Evolutionary conservation across 2,329 filamentous ascomycete species (phyloP).

Genomic region (Sarocladium kiliense): DNA sequence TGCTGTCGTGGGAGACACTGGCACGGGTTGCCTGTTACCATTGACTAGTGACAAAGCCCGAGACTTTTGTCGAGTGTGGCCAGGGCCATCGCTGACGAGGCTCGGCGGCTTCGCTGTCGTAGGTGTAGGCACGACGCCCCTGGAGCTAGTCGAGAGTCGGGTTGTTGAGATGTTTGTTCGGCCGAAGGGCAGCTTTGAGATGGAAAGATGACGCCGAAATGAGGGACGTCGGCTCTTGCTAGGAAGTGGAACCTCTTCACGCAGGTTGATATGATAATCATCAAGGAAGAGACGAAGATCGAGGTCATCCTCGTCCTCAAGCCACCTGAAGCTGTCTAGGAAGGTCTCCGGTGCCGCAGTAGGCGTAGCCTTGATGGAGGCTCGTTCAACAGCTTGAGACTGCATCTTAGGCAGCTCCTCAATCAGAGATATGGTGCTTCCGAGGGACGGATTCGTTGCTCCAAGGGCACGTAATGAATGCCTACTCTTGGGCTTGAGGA

Average conservation of each 20-base stretch:
- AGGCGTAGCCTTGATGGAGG: constrained; percentile 14
- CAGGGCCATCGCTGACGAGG: constrained; percentile 2
- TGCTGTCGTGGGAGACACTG: constrained; percentile 47
- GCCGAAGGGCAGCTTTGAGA: constrained; percentile 57
- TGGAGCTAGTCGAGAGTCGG: not conserved
- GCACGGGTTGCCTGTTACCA: constrained; percentile 34
- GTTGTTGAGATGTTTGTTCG: constrained; percentile 13
- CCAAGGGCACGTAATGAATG: constrained; percentile 9
- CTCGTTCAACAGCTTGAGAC: constrained; percentile 16
- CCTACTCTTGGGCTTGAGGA: not conserved
- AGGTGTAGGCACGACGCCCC: not conserved
- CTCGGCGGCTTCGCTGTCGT: constrained; percentile 13
- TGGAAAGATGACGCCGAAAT: constrained; percentile 67
- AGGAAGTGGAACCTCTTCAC: constrained; percentile 40
- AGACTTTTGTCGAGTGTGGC: constrained; percentile 46
- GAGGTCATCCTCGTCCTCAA: constrained; percentile 67
- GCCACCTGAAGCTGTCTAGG: constrained; percentile 66
- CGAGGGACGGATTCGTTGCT: constrained; percentile 4
- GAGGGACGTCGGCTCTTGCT: constrained; percentile 48
- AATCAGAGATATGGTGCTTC: constrained; percentile 12
- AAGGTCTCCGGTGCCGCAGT: constrained; percentile 46
- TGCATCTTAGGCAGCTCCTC: constrained; percentile 20
- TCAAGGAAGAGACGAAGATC: constrained; percentile 63
- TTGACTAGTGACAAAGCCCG: constrained; percentile 50
- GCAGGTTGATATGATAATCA: constrained; percentile 62